Conservation (phyloP, 1,139 yeast genomes). For the Saccharomyces uvarum region DNA sequence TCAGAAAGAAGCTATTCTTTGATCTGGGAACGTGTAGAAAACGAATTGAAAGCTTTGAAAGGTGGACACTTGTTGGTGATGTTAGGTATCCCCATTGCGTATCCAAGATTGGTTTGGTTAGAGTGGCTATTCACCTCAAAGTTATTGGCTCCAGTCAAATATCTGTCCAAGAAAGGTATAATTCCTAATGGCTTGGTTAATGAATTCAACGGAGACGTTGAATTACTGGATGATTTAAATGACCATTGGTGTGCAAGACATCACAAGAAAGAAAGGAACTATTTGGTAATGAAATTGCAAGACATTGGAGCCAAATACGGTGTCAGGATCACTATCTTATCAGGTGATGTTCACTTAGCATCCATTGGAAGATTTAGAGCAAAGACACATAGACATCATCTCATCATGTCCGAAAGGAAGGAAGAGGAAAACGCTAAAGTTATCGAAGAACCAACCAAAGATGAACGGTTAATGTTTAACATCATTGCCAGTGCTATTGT, state of each 20-base stretch:
- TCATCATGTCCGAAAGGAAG: conserved; percentile 31
- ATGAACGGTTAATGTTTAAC: conserved; percentile 73
- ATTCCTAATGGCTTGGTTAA: conserved; percentile 66
- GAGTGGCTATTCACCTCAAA: conserved; percentile 64
- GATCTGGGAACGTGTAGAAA: conserved; percentile 52
- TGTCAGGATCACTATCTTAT: conserved; percentile 70
- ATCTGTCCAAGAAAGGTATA: conserved; percentile 61
- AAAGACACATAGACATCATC: conserved; percentile 42
- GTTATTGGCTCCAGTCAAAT: conserved; percentile 56
- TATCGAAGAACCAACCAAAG: conserved; percentile 50
- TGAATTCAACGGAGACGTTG: conserved; percentile 86
- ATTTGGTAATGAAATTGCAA: conserved; percentile 47
- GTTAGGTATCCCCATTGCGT: conserved; percentile 91
- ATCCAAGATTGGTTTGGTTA: conserved; percentile 87
- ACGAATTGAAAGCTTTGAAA: conserved; percentile 44
- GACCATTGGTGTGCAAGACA: conserved; percentile 93
- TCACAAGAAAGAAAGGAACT: conserved; percentile 74
- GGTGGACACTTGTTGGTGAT: conserved; percentile 71
- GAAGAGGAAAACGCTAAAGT: conserved; percentile 37
- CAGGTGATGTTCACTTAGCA: conserved; percentile 91
- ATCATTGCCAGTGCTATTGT: conserved; percentile 83
- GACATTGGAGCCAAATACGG: conserved; percentile 56
- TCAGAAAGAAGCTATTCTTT: conserved; percentile 46
- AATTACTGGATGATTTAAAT: conserved; percentile 81
- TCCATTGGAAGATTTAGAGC: conserved; percentile 73